phyloP scores from a whole-genome alignment of 1,139 yeast genomes.

The Geotrichum reessii region DNA sequence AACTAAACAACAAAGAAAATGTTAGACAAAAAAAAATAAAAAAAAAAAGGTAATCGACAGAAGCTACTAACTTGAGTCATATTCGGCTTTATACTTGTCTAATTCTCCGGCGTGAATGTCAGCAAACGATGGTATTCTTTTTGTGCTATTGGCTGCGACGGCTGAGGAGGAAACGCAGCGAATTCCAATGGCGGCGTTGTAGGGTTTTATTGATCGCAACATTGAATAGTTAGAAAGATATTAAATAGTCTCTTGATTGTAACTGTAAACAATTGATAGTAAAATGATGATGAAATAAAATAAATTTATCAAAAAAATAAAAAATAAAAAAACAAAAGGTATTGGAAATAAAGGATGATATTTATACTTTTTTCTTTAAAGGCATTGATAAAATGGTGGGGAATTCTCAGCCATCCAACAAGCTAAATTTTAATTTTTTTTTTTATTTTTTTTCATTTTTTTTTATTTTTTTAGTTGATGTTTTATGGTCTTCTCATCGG shows the following conservation, averaged over 20 bases:
- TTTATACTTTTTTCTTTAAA: neutral
- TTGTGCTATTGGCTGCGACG: slow-evolving; percentile 9
- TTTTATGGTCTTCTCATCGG: no score
- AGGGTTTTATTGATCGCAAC: neutral
- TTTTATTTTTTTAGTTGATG: no score
- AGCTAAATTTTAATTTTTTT: no score
- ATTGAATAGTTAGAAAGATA: neutral
- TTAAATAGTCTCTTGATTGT: no score
- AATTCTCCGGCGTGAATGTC: slow-evolving; percentile 34
- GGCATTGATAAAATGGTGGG: neutral
- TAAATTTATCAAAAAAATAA: neutral
- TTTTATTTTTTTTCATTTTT: no score
- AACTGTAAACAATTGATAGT: neutral
- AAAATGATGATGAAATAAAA: neutral
- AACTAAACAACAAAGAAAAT: slow-evolving; percentile 5
- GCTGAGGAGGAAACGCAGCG: slow-evolving; percentile 2
- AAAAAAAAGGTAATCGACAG: neutral
- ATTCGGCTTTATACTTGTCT: slow-evolving; percentile 26
- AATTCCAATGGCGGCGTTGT: neutral
- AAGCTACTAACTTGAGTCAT: neutral
- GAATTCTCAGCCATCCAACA: no score
- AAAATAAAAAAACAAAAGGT: neutral
- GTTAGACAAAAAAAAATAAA: slow-evolving; percentile 18
- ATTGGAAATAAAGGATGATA: neutral
- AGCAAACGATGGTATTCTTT: slow-evolving; percentile 35